Conservation (phyloP, 2,329 filamentous ascomycete species). For the Daldinia sp. region DNA sequence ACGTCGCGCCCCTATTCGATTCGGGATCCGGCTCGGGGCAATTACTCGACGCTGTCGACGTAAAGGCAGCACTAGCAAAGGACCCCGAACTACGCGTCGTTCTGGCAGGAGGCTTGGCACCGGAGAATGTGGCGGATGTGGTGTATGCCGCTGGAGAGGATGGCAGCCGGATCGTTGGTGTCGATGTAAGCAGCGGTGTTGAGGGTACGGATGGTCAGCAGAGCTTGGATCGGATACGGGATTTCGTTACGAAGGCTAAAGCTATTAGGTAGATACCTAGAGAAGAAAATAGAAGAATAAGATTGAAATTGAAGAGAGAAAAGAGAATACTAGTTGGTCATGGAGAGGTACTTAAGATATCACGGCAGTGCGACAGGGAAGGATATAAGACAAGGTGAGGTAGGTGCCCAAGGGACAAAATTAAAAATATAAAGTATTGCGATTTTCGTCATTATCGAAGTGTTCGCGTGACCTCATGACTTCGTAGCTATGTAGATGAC, state of each 20-base stretch:
- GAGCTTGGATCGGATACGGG: constrained; percentile 79
- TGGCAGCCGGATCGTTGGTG: constrained; percentile 73
- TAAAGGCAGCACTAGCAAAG: constrained; percentile 70
- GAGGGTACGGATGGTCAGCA: constrained; percentile 84
- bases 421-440: neutral
- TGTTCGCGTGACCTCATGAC: constrained; percentile 8
- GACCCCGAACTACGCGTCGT: constrained; percentile 79
- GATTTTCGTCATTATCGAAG: neutral
- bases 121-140: constrained; percentile 76
- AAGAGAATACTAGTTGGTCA: neutral
- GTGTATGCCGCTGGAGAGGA: constrained; percentile 70
- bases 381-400: neutral
- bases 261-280: constrained; percentile 53
- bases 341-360: neutral
- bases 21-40: constrained; percentile 86
- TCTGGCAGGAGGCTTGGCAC: constrained; percentile 84
- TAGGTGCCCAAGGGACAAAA: neutral
- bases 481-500: neutral
- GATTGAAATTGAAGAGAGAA: neutral
- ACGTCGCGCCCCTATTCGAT: constrained; percentile 84
- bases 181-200: constrained; percentile 95
- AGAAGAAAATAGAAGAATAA: neutral
- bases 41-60: constrained; percentile 74
- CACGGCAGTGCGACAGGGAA: neutral
- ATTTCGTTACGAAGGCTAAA: constrained; percentile 82